Evolutionary conservation across 2,329 filamentous ascomycete genomes (phyloP), one percentile per base, ranked within the genome.

Genomic region (Epichloe sylvatica): DNA sequence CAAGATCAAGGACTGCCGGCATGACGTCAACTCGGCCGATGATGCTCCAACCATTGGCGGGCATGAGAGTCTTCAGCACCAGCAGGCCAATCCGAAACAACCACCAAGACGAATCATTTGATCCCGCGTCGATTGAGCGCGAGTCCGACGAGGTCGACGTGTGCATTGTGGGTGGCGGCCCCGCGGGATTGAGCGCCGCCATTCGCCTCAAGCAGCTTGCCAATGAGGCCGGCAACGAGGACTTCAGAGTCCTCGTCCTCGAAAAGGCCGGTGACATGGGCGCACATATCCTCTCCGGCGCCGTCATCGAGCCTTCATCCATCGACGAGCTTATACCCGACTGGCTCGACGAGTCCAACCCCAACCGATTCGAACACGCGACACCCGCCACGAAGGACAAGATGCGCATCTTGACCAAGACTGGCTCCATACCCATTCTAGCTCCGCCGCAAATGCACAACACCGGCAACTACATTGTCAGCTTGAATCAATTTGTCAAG

Each of bases 361-460:
- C 87, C 41, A 84, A 83, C 57, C 81, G 87, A 55, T 98, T 97
- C 71, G 80, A 89, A 67, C 75, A 87, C 67, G 86, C 84, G 51
- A 98, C 92, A 1, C 83, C 89, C 19, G 91, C 89, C 4, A 84
- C 79, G 54, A 72, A 72, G 46, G 92, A 98, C 62, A 83, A 81
- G 68, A 95, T 98, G 91, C 83, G 87, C 58, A 96, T 96, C 68
- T 76, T 98, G 53, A 97, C 91, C 44, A 85, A 90, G 70, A 84
- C 75, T 49, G 73, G 74, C 53, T 73, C 89, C 0, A 80, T 94
- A 51, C 87, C 88, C 5, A 73, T 97, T 48, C 92, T 91, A 1
- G 81, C 83, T 12, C 92, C 92, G 42, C 92, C 92, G 34, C 92
- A 97, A 71, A 98, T 98, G 92, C 81, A 90, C 72, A 98, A 98